phyloP scores from a whole-genome alignment of 805 yeast species.

The Yamadazyma phyllophila region DNA sequence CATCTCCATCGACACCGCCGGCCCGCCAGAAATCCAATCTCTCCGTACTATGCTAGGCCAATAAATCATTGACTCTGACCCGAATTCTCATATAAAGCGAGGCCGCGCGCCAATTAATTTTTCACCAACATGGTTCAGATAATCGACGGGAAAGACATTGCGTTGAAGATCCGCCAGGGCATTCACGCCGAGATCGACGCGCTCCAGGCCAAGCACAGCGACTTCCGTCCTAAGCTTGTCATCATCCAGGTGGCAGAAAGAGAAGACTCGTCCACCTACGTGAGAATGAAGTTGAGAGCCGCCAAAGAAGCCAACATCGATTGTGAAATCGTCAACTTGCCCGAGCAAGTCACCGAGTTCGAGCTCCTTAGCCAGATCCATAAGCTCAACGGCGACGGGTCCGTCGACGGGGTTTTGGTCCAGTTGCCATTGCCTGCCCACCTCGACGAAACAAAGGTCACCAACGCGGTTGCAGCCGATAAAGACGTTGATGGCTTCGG shows the following conservation, averaged over 20 bases:
- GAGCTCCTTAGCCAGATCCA: slow-evolving; percentile 54
- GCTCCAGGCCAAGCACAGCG: slow-evolving; percentile 45
- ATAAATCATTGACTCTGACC: slow-evolving; percentile 4
- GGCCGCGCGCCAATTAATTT: not conserved
- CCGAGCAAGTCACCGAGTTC: slow-evolving; percentile 54
- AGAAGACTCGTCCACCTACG: slow-evolving; percentile 80
- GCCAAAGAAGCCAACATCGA: slow-evolving; percentile 66
- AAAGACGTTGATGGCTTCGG: slow-evolving; percentile 88
- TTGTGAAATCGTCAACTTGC: slow-evolving; percentile 59
- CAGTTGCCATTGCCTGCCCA: slow-evolving; percentile 78
- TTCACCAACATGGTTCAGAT: slow-evolving; percentile 23
- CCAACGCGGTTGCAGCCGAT: slow-evolving; percentile 60
- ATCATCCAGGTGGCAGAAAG: slow-evolving; percentile 77
- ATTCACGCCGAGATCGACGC: slow-evolving; percentile 40
- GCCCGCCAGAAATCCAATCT: not conserved
- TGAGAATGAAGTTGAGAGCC: slow-evolving; percentile 76
- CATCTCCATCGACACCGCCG: not conserved
- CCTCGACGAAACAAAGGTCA: slow-evolving; percentile 62
- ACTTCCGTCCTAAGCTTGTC: slow-evolving; percentile 62
- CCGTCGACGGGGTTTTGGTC: slow-evolving; percentile 70
- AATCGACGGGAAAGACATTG: slow-evolving; percentile 47
- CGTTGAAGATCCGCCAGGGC: slow-evolving; percentile 35
- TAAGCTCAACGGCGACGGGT: slow-evolving; percentile 53
- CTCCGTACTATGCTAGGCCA: not conserved
- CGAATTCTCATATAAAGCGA: not conserved